phyloP scores from a whole-genome alignment of 2,329 filamentous ascomycete genomes.

The Fusarium heterosporum region DNA sequence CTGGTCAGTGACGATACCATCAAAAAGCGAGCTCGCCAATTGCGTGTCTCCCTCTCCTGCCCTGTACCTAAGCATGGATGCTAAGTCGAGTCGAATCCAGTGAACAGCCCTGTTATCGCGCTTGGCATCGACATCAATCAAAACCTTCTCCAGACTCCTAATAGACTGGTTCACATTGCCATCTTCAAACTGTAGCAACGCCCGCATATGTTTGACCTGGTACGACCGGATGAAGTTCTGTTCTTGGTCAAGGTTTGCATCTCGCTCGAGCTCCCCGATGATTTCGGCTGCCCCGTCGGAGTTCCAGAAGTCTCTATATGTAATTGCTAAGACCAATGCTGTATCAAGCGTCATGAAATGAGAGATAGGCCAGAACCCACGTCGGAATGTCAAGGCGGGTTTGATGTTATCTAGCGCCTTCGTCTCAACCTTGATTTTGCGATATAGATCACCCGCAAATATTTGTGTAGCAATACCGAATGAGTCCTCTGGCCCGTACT shows the following conservation, averaged over 20 bases:
- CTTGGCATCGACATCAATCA: neutral
- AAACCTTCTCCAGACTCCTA: neutral
- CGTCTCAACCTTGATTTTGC: neutral
- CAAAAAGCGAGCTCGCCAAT: neutral
- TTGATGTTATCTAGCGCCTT: neutral
- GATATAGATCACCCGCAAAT: neutral
- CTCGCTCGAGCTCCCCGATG: neutral
- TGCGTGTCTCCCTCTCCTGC: neutral
- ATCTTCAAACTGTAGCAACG: neutral
- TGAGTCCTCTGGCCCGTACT: neutral
- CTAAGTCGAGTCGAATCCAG: neutral
- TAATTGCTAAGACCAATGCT: neutral
- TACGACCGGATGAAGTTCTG: neutral
- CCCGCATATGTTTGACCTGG: neutral
- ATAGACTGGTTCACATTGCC: neutral
- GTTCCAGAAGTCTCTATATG: neutral
- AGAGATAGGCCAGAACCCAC: neutral
- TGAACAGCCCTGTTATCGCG: neutral
- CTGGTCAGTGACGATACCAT: neutral
- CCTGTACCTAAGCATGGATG: neutral
- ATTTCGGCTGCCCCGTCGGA: neutral
- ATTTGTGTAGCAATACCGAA: neutral
- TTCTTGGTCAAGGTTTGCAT: neutral
- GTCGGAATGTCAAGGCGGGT: neutral
- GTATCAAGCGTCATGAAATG: neutral